Evolutionary conservation across 2,329 filamentous ascomycete genomes (phyloP), one percentile per base, ranked within the genome.

Genomic region (Microcyclospora tardicrescens): DNA sequence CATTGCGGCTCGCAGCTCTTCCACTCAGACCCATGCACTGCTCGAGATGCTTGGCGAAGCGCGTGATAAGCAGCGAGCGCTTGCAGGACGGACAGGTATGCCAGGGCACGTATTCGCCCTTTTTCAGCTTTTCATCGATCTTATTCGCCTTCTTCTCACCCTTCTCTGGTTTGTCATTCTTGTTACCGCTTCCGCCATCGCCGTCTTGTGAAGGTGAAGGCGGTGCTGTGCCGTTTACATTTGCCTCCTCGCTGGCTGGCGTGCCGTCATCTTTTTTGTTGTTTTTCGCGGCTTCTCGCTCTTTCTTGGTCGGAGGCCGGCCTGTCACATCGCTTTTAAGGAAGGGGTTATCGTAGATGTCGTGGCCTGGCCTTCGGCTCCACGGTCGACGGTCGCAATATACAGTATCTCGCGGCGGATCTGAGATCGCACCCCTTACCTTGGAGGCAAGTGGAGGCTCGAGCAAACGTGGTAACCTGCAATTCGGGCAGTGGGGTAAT

Each of bases 281-380:
- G 51, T 54, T 63, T 58, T 54, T 52, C 16, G 75, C 65, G 74
- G 77, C 57, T 78, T 77, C 57, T 79, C 81, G 68, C 83, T 85
- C 71, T 62, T 70, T 85, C 65, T 82, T 83, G 43, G 81, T 81
- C 43, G 80, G 72, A 0, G 57, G 57, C 11, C 58, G 52, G 16
- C 53, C 54, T 6, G 54, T 56, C 11, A 77, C 77, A 15, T 77
- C 77, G 15, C 80, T 79, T 13, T 77, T 77, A 11, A 83, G 78
- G 72, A 83, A 87, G 19, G 80, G 83, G 60, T 86, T 84, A 36
- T 81, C 82, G 60, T 86, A 86, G 47, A 87, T 84, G 59, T 89
- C 82, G 62, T 78, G 81, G 43, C 81, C 81, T 2, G 76, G 69
- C 56, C 82, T 79, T 49, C 83, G 75, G 43, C 84, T 81, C 66